Base-by-base conservation (phyloP, 1,284 basidiomycete species). In the Trametes pubescens region DNA sequence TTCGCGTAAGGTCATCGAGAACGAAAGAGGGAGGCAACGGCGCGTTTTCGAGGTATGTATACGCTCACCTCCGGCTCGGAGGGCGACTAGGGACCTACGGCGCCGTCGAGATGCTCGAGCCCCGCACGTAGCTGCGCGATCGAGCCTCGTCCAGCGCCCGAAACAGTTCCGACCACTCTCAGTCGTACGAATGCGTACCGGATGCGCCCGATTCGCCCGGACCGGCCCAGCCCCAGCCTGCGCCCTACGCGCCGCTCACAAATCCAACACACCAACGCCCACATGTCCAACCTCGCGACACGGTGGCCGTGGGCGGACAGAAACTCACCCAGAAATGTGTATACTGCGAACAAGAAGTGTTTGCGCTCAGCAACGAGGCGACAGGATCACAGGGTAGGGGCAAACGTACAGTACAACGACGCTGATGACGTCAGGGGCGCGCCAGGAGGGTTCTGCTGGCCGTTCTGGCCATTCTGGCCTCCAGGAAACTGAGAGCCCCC, bases 321-420 rank as follows among this genome's bases (percentile, higher is more conserved):
- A 29, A 0, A 22, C 70, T 71, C 63, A 73, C 72, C 72, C 38
- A 83, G 65, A 51, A 82, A 77, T 6, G 76, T 77, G 65, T 77
- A 77, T 51, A 78, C 76, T 77, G 65, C 58, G 65, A 56, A 65
- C 60, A 67, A 40, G 32, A 61, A 43, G 37, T 5, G 53, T 51
- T 49, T 37, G 48, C 40, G 37, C 51, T 59, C 59, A 65, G 59
- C 59, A 55, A 67, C 59, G 34, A 49, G 51, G 40, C 60, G 40
- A 59, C 38, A 29, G 21, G 34, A 57, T 60, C 60, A 57, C 51
- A 51, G 38, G 64, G n/a, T 32, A 16, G 49, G n/a, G 54, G 49
- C 57, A 51, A 58, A 69, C 72, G 57, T 65, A 73, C 72, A 55
- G 51, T 73, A 73, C 21, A 73, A 57, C 43, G 70, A 68, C 13